phyloP scores from a whole-genome alignment of 2,329 filamentous ascomycete genomes.

The Penicillium sumatraense region DNA sequence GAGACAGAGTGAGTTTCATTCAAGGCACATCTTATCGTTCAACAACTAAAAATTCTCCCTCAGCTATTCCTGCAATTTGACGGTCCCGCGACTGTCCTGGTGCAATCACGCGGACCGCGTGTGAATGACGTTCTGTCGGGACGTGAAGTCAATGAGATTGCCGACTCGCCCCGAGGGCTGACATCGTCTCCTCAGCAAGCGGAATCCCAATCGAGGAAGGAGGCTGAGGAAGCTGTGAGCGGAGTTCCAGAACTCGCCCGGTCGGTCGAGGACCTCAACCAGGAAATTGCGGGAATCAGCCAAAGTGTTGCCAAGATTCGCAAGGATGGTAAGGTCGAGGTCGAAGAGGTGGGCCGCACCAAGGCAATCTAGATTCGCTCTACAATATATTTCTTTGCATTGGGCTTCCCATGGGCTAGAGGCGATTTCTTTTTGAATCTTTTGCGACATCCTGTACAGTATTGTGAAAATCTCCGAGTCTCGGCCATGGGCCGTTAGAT shows the following conservation, averaged over 20 bases:
- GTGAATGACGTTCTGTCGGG: slow-evolving; percentile 77
- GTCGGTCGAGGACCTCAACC: slow-evolving; percentile 33
- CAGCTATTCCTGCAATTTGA: slow-evolving; percentile 85
- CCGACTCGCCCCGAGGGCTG: slow-evolving; percentile 73
- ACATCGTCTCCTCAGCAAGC: slow-evolving; percentile 2
- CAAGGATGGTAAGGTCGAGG: slow-evolving; percentile 68
- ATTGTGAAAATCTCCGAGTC: slow-evolving; percentile 23
- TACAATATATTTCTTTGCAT: slow-evolving; percentile 6
- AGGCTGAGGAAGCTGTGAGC: slow-evolving; percentile 27
- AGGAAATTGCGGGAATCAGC: slow-evolving; percentile 36
- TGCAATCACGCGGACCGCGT: slow-evolving; percentile 84
- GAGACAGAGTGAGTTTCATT: slow-evolving; percentile 67
- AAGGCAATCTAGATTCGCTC: slow-evolving; percentile 7
- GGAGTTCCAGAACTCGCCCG: slow-evolving; percentile 31
- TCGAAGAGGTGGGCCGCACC: slow-evolving; percentile 49
- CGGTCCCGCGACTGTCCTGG: slow-evolving; percentile 81
- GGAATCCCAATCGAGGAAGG: slow-evolving; percentile 17
- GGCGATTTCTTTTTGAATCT: slow-evolving; percentile 22
- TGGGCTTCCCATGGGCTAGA: slow-evolving; percentile 16
- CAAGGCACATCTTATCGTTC: neutral
- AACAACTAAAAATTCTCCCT: slow-evolving; percentile 6
- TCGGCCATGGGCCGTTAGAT: slow-evolving; percentile 14
- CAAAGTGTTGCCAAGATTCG: slow-evolving; percentile 58
- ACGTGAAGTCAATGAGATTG: slow-evolving; percentile 87
- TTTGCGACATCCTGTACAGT: slow-evolving; percentile 29